Evolutionary conservation across 768 basidiomycete species (phyloP).

Genomic region (Termitomyces sp.): DNA sequence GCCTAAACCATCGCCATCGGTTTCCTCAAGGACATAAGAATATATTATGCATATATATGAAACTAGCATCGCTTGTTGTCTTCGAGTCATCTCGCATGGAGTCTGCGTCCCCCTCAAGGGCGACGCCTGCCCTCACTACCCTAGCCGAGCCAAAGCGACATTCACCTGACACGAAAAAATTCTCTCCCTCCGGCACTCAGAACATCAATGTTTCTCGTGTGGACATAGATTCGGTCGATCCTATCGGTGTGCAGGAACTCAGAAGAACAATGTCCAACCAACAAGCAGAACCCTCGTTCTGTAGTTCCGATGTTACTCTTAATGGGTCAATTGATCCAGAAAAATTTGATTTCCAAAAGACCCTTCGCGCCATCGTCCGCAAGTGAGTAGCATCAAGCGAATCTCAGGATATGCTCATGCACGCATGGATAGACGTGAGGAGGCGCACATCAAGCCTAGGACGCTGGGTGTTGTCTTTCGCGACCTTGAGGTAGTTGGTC

Average conservation of each 20-base stretch:
- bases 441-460: constrained; percentile 17
- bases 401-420: not conserved
- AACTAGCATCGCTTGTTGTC: not conserved
- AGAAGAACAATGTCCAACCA: constrained; percentile 17
- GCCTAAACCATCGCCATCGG: not conserved
- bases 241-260: constrained; percentile 29
- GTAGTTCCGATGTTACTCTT: constrained; percentile 11
- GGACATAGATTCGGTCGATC: constrained; percentile 41
- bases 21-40: not conserved
- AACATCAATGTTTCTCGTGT: constrained; percentile 22
- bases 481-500: constrained; percentile 47
- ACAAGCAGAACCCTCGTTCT: constrained; percentile 7
- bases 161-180: not conserved
- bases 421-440: constrained; percentile 6
- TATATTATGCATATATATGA: not conserved
- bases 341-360: constrained; percentile 25
- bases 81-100: constrained; percentile 1
- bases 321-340: constrained; percentile 18
- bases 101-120: constrained; percentile 9
- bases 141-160: not conserved
- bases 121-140: constrained; percentile 1
- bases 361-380: constrained; percentile 18
- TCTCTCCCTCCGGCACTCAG: not conserved
- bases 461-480: constrained; percentile 47
- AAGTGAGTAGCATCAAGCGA: constrained; percentile 15